Conservation (phyloP, 352 stramenopile genomes). For the Halophytophthora batemanensis region DNA sequence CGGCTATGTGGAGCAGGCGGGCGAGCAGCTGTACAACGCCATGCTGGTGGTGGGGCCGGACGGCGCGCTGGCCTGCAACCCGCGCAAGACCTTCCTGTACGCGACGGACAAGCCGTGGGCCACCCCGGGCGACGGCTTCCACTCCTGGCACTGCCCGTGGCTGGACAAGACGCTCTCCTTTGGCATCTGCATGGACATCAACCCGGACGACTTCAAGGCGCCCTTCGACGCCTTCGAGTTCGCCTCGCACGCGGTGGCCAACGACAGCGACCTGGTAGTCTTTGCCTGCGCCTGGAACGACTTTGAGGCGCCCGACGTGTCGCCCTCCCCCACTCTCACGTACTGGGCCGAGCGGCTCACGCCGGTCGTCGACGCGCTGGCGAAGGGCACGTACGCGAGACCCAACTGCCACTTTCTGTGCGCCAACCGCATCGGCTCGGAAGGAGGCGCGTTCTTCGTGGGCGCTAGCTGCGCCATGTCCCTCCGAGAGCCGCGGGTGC, state of each 20-base stretch:
- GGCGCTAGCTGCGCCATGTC: slow-evolving; percentile 73
- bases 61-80: slow-evolving; percentile 65
- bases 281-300: slow-evolving; percentile 85
- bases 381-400: slow-evolving; percentile 32
- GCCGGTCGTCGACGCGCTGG: slow-evolving; percentile 50
- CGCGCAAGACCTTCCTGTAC: slow-evolving; percentile 82
- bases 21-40: slow-evolving; percentile 62
- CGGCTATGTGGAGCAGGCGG: slow-evolving; percentile 59
- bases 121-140: slow-evolving; percentile 58
- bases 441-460: slow-evolving; percentile 82
- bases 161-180: slow-evolving; percentile 77
- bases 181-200: slow-evolving; percentile 91
- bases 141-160: slow-evolving; percentile 70
- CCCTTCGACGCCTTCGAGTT: slow-evolving; percentile 75
- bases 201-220: slow-evolving; percentile 75
- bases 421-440: slow-evolving; percentile 71
- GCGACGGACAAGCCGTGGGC: slow-evolving; percentile 83
- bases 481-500: slow-evolving; percentile 49
- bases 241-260: slow-evolving; percentile 39
- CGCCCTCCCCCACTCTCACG: slow-evolving; percentile 46
- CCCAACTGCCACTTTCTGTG: slow-evolving; percentile 69
- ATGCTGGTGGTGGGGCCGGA: slow-evolving; percentile 77
- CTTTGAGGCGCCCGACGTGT: slow-evolving; percentile 49
- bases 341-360: slow-evolving; percentile 74
- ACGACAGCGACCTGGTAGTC: slow-evolving; percentile 69